Conservation (phyloP, 75 land plant species). For the Cryptomeria japonica region DNA sequence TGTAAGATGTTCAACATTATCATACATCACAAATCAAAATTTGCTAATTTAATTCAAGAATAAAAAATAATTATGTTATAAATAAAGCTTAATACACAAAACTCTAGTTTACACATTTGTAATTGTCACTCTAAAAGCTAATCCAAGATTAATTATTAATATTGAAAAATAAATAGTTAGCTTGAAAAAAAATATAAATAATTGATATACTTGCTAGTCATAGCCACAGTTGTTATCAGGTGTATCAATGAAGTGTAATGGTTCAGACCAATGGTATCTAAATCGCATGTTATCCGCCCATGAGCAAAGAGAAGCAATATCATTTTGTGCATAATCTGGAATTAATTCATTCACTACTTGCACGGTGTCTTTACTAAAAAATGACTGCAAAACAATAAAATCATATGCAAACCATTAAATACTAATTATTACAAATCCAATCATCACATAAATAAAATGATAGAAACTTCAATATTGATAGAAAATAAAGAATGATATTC, state of each 20-base stretch:
- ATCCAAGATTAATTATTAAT: too few species aligned
- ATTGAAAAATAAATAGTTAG: neutral
- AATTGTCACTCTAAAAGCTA: too few species aligned
- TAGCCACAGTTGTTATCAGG: slow-evolving; percentile 67
- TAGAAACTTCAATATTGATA: too few species aligned
- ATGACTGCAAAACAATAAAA: slow-evolving; percentile 29
- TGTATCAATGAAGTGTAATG: slow-evolving; percentile 70
- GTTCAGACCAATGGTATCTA: slow-evolving; percentile 60
- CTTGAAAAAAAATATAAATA: neutral
- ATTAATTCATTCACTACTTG: slow-evolving; percentile 51
- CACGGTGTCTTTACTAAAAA: slow-evolving; percentile 43
- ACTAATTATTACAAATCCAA: neutral
- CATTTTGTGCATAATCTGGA: slow-evolving; percentile 45
- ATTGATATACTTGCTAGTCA: slow-evolving; percentile 29
- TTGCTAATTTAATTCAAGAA: too few species aligned
- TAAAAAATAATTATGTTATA: too few species aligned
- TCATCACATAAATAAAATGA: neutral
- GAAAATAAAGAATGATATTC: too few species aligned
- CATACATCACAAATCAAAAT: too few species aligned
- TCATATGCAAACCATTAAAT: neutral
- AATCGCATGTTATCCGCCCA: slow-evolving; percentile 81
- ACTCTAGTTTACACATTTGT: too few species aligned
- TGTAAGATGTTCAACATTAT: too few species aligned
- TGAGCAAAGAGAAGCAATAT: slow-evolving; percentile 60
- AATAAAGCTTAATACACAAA: too few species aligned